Evolutionary conservation across 352 stramenopile genomes (phyloP), one percentile per base, ranked within the genome.

Genomic region (Globisporangium nodosum): DNA sequence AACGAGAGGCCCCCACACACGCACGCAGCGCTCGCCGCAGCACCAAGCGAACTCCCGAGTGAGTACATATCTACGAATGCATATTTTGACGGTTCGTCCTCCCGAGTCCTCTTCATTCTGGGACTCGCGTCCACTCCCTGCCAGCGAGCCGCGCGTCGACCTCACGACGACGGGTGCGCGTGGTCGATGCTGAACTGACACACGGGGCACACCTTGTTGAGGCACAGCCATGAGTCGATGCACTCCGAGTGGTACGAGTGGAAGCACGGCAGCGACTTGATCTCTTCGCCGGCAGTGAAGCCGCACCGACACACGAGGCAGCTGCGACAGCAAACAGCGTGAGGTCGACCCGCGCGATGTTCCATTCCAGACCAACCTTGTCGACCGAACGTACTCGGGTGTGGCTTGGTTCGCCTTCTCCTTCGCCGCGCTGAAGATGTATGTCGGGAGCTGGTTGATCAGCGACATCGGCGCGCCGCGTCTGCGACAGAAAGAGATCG

Each of bases 171-270:
- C 0, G 53, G 49, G 39, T 66, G 54, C 27, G 42, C 27, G 54
- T 66, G 73, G 58, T 92, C 81, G 54, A 95, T 79, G 63, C 81
- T 90, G 65, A 90, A 92, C 49, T 95, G 85, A 56, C 85, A 95
- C 50, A 94, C 80, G 18, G 93, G 93, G 61, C 93, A 98, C 18
- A 92, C 87, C 61, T 94, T 94, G 77, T 97, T 96, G 13, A 92
- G 72, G n/a, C 70, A 78, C 8, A 98, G 73, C 93, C 93, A 98
- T 56, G 79, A 85, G 66, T 97, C 92, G 49, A 98, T 87, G 66
- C 93, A 98, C 39, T 95, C 83, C 61, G 80, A 92, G 69, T 98
- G 93, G 62, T 98, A 97, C 35, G 83, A 94, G 64, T 98, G 93
- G 61, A 96, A 96, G 65, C 93, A 98, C 31, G 92, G 92, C 50